Evolutionary conservation across 1,284 basidiomycete genomes (phyloP).

Genomic region (Cutaneotrichosporon daszewskae): DNA sequence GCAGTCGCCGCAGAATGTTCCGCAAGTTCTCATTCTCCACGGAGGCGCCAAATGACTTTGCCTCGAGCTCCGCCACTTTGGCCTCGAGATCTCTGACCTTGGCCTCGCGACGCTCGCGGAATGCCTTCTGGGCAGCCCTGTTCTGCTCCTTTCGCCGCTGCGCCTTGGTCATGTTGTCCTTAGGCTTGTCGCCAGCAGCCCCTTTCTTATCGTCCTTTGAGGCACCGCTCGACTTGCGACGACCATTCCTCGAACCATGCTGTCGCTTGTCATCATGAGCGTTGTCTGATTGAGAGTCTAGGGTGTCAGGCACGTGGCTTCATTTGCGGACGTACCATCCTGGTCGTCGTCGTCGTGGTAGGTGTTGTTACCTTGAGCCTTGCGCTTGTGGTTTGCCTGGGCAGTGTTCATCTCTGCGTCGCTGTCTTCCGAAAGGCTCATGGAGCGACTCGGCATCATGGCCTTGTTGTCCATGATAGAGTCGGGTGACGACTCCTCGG

Average conservation of each 20-base stretch:
- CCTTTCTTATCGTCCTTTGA: slow-evolving; percentile 7
- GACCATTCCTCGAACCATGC: slow-evolving; percentile 21
- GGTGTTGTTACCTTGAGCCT: slow-evolving; percentile 10
- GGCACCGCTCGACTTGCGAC: slow-evolving; percentile 7
- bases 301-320: not conserved
- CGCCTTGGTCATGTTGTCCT: slow-evolving; percentile 29
- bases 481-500: slow-evolving; percentile 36
- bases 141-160: slow-evolving; percentile 48
- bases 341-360: slow-evolving; percentile 16
- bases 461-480: slow-evolving; percentile 9
- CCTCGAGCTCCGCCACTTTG: slow-evolving; percentile 45
- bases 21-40: slow-evolving; percentile 48
- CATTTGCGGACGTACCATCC: slow-evolving; percentile 18
- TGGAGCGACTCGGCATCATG: not conserved
- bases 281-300: slow-evolving; percentile 32
- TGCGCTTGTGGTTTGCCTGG: slow-evolving; percentile 28
- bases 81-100: slow-evolving; percentile 47
- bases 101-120: slow-evolving; percentile 47
- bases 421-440: slow-evolving; percentile 14
- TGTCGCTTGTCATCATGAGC: slow-evolving; percentile 41
- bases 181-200: slow-evolving; percentile 5
- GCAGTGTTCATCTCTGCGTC: slow-evolving; percentile 5
- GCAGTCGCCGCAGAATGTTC: slow-evolving; percentile 43
- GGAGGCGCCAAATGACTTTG: slow-evolving; percentile 39
- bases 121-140: slow-evolving; percentile 48